phyloP scores from a whole-genome alignment of 352 stramenopile genomes.

The Pythium biforme region DNA sequence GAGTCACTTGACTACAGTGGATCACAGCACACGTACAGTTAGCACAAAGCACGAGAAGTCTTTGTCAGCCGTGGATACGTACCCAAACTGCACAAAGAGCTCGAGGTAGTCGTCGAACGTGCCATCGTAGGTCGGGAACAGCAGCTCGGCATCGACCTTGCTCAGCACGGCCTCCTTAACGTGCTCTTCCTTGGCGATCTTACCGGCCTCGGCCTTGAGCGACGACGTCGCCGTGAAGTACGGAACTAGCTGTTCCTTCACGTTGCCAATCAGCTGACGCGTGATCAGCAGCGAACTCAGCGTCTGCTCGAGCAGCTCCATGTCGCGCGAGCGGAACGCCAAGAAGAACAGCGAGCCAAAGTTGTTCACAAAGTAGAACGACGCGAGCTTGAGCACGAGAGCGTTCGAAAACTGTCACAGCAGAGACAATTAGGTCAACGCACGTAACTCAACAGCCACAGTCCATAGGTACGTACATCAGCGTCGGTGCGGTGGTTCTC shows the following conservation, averaged over 20 bases:
- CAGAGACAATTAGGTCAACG: background rate
- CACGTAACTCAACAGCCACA: background rate
- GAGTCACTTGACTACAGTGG: slow-evolving; percentile 81
- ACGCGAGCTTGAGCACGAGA: slow-evolving; percentile 97
- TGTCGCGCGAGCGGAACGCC: slow-evolving; percentile 88
- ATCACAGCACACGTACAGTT: background rate
- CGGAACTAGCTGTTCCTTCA: slow-evolving; percentile 77
- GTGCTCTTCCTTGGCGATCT: slow-evolving; percentile 63
- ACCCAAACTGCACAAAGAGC: slow-evolving; percentile 91
- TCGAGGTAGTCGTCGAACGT: slow-evolving; percentile 95
- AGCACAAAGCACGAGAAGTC: background rate
- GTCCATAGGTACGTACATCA: slow-evolving; percentile 57
- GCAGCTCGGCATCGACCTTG: slow-evolving; percentile 75
- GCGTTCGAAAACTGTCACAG: slow-evolving; percentile 78
- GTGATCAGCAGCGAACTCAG: slow-evolving; percentile 84
- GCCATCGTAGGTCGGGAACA: slow-evolving; percentile 81
- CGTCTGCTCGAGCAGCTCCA: slow-evolving; percentile 90
- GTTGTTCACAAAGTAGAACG: slow-evolving; percentile 98
- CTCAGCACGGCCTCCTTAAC: slow-evolving; percentile 47
- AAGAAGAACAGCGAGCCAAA: slow-evolving; percentile 97
- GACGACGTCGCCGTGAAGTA: slow-evolving; percentile 77
- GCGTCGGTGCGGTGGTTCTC: slow-evolving; percentile 92
- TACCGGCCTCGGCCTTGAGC: slow-evolving; percentile 80
- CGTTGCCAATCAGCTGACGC: slow-evolving; percentile 74
- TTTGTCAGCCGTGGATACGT: slow-evolving; percentile 23